Evolutionary conservation across 331 rosid species (phyloP), one percentile per base, ranked within the genome.

Genomic region (Prunus yedoensis): DNA sequence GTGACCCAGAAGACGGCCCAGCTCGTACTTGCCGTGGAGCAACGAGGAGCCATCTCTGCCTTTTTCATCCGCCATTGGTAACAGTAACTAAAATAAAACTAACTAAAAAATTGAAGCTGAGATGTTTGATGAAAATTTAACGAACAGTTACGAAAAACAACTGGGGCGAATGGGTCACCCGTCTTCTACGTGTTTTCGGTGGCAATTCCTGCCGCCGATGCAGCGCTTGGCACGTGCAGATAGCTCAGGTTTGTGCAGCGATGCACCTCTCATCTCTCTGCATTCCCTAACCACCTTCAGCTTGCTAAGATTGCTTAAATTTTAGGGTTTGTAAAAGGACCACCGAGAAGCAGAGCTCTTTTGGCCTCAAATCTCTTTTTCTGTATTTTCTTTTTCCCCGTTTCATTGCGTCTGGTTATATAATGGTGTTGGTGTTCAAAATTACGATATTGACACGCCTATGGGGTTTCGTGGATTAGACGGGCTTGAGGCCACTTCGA

Each of bases 11-110:
- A 95, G 83, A 16, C 97, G 88, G 4, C 99, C 99, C 0, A 95
- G 84, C 77, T 95, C 99, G 82, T 95, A 95, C 77, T 95, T 95
- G 0, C 99, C 99, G 17, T 92, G 87, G 15, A 95, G 89, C 64
- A 95, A 60, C 14, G 81, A 32, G 10, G 97, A 78, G 9, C 77
- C 66, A 8, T 61, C 76, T 25, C 76, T 57, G 14, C 62, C 16
- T 25, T 83, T 81, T 17, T 25, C n/a, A 12, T 82, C 74, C 25
- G 61, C 58, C 87, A 87, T 84, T 56, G 9, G 9, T 47, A 25
- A 8, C 28, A 8, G 18, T 32, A 18, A 8, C 28, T 66, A 69
- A 59, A 14, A 15, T 10, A 47, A 56, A 66, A 75, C 4, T 4
- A 0, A 52, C 49, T 21, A 28, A 1, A n/a, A 49, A 32, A 14